Conservation (phyloP, 768 basidiomycete species). For the Mycena galericulata region DNA sequence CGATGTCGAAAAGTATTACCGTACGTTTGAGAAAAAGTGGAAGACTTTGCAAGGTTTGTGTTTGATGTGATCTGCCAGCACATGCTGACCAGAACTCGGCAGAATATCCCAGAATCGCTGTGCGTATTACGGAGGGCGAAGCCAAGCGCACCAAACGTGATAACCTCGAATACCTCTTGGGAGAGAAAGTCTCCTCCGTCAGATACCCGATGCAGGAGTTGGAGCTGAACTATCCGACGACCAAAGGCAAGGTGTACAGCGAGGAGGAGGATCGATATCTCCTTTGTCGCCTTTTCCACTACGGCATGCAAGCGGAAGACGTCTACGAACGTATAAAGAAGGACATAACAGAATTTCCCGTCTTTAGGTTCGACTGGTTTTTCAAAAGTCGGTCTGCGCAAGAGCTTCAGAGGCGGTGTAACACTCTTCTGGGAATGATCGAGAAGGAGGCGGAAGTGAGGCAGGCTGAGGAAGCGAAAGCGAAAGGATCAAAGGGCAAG, state of each 20-base stretch:
- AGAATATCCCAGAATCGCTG: slow-evolving; percentile 86
- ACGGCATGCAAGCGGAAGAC: slow-evolving; percentile 90
- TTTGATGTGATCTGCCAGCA: background rate
- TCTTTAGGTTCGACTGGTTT: slow-evolving; percentile 99
- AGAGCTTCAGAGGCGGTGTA: slow-evolving; percentile 89
- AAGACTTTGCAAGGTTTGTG: slow-evolving; percentile 80
- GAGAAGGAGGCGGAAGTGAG: slow-evolving; percentile 89
- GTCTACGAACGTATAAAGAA: slow-evolving; percentile 96
- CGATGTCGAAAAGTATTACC: slow-evolving; percentile 83
- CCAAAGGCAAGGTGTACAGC: slow-evolving; percentile 95
- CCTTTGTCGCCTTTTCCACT: slow-evolving; percentile 88
- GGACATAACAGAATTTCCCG: slow-evolving; percentile 96
- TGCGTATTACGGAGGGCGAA: slow-evolving; percentile 91
- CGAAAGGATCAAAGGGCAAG: slow-evolving; percentile 74
- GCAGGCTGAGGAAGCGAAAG: slow-evolving; percentile 74
- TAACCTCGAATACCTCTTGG: slow-evolving; percentile 81
- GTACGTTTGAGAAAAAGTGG: slow-evolving; percentile 91
- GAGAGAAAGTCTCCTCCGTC: slow-evolving; percentile 85
- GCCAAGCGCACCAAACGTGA: slow-evolving; percentile 89
- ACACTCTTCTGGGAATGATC: slow-evolving; percentile 89
- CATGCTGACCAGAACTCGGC: background rate
- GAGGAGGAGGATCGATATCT: slow-evolving; percentile 98
- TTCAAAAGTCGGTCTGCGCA: slow-evolving; percentile 93
- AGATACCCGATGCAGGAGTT: slow-evolving; percentile 97
- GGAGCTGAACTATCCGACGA: slow-evolving; percentile 93